These are phyloP conservation scores for Neocallimastix lanati DNA, from an alignment of 192 early-diverging fungal species.

Conservation along the genomic window DNA sequence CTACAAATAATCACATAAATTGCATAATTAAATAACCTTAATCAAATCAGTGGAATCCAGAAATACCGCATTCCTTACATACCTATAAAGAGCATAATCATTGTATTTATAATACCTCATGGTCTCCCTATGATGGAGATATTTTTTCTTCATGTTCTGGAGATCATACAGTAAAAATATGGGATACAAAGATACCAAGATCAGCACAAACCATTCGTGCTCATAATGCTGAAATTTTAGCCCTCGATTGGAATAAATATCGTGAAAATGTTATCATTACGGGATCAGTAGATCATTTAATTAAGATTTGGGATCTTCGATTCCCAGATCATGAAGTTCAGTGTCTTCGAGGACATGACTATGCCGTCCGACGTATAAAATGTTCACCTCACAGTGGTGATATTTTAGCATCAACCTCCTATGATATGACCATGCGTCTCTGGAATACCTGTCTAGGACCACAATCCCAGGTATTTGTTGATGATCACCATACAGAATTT, in stretches of 20 bases:
- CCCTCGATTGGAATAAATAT: slow-evolving; percentile 98
- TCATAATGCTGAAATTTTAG: slow-evolving; percentile 71
- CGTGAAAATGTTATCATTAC: slow-evolving; percentile 61
- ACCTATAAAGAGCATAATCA: slow-evolving; percentile 80
- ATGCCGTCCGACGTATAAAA: slow-evolving; percentile 77
- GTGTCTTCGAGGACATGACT: slow-evolving; percentile 71
- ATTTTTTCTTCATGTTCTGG: slow-evolving; percentile 78
- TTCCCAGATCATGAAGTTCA: slow-evolving; percentile 48
- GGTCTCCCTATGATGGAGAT: slow-evolving; percentile 60
- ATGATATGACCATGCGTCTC: slow-evolving; percentile 91
- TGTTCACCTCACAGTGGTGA: slow-evolving; percentile 76
- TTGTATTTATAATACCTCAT: slow-evolving; percentile 79
- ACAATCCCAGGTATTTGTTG: slow-evolving; percentile 33
- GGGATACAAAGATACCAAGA: slow-evolving; percentile 62
- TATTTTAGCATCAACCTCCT: slow-evolving; percentile 60
- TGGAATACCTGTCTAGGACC: slow-evolving; percentile 53
- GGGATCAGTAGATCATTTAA: slow-evolving; percentile 67
- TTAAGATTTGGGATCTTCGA: slow-evolving; percentile 85
- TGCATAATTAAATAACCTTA: no score
- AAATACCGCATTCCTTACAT: slow-evolving; percentile 46
- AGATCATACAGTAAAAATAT: slow-evolving; percentile 76
- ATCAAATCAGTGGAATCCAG: slow-evolving; percentile 72
- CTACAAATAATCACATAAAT: no score
- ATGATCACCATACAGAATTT: slow-evolving; percentile 87
- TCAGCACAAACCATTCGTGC: slow-evolving; percentile 29